Conservation (phyloP, 768 basidiomycete species). For the Cystobasidium onofrii region DNA sequence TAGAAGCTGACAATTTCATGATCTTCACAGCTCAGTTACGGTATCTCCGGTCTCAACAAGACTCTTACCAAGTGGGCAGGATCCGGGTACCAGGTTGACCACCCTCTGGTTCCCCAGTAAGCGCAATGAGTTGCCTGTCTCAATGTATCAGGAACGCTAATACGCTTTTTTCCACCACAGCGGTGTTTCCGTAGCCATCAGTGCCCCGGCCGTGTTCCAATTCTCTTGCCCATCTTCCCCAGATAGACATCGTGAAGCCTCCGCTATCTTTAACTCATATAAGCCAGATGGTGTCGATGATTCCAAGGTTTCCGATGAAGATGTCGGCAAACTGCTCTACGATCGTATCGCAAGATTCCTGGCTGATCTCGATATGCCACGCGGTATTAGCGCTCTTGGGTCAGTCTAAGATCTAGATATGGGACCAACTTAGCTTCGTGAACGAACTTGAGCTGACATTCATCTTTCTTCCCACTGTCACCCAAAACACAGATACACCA, state of each 20-base stretch:
- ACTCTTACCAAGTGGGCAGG: slow-evolving; percentile 85
- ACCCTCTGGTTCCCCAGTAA: not conserved
- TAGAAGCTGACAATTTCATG: no score
- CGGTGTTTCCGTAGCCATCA: slow-evolving; percentile 63
- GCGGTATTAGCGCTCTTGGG: slow-evolving; percentile 74
- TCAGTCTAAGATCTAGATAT: no score
- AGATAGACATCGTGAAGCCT: slow-evolving; percentile 76
- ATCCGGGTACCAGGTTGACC: slow-evolving; percentile 58
- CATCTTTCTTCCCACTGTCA: not conserved
- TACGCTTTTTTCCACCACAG: not conserved
- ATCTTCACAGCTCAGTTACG: slow-evolving; percentile 44
- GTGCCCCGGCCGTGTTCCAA: slow-evolving; percentile 90
- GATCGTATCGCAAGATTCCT: slow-evolving; percentile 85
- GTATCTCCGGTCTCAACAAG: slow-evolving; percentile 86
- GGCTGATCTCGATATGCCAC: slow-evolving; percentile 70
- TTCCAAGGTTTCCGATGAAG: slow-evolving; percentile 64
- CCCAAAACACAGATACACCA: slow-evolving; percentile 43
- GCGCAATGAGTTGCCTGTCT: not conserved
- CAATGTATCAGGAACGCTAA: not conserved
- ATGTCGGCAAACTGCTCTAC: slow-evolving; percentile 66
- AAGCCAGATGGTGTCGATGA: slow-evolving; percentile 51
- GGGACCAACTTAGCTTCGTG: no score
- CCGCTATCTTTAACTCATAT: slow-evolving; percentile 71
- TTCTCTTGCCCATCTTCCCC: slow-evolving; percentile 93
- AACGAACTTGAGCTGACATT: no score